Conservation (phyloP, 306 rosid species). For the Pterocarpus macrocarpus region DNA sequence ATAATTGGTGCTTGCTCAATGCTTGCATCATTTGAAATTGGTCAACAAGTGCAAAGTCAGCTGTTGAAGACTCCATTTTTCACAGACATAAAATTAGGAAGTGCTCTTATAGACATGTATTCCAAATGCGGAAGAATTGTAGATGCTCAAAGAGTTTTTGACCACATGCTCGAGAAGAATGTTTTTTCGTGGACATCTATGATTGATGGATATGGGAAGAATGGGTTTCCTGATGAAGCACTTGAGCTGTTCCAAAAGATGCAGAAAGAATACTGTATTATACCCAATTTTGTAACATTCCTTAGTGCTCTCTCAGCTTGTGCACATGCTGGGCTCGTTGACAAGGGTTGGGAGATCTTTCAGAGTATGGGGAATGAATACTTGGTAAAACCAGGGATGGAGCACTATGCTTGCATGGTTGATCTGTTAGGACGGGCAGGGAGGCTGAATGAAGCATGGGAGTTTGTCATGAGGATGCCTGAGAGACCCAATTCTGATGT, state of each 20-base stretch:
- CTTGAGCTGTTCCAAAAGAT: constrained; percentile 70
- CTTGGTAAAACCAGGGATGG: constrained; percentile 76
- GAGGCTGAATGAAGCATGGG: constrained; percentile 74
- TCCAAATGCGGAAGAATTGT: constrained; percentile 79
- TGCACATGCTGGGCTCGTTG: constrained; percentile 84
- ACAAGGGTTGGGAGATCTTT: constrained; percentile 77
- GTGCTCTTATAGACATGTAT: constrained; percentile 90
- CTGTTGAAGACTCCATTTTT: constrained; percentile 71
- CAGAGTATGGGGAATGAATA: constrained; percentile 71
- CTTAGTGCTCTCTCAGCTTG: constrained; percentile 89
- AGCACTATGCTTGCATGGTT: constrained; percentile 92
- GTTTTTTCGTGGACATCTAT: constrained; percentile 95
- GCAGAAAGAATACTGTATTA: constrained; percentile 53
- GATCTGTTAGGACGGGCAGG: constrained; percentile 95
- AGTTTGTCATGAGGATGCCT: constrained; percentile 73
- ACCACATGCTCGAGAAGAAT: constrained; percentile 73
- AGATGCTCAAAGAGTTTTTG: constrained; percentile 74
- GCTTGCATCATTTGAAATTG: constrained; percentile 72
- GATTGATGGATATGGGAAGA: constrained; percentile 96
- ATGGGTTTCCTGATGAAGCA: constrained; percentile 76
- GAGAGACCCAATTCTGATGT: constrained; percentile 84
- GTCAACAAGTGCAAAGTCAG: constrained; percentile 82
- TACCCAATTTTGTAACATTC: constrained; percentile 82
- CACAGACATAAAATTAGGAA: constrained; percentile 69
- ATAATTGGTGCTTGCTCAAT: constrained; percentile 83